These are phyloP conservation scores for Clonostachys byssicola DNA, from an alignment of 2,329 filamentous ascomycete genomes.

Conservation along the genomic window DNA sequence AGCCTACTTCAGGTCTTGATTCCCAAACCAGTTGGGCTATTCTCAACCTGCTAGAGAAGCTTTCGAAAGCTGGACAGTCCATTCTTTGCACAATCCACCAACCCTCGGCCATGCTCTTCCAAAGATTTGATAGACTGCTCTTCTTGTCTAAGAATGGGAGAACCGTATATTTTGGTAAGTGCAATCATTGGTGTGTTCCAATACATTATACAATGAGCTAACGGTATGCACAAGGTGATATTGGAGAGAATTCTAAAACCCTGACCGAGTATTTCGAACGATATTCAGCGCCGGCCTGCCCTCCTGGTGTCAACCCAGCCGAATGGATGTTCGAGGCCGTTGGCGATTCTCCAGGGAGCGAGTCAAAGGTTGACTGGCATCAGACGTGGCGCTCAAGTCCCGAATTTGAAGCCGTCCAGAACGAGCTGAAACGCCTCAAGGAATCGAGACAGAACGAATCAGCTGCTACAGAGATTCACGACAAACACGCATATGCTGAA, in stretches of 20 bases:
- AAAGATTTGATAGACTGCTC: slow-evolving; percentile 79
- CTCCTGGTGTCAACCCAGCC: slow-evolving; percentile 69
- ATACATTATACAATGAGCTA: slow-evolving; percentile 55
- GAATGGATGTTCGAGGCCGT: slow-evolving; percentile 72
- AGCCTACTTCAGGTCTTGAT: slow-evolving; percentile 91
- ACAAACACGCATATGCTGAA: slow-evolving; percentile 41
- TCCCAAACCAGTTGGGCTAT: slow-evolving; percentile 88
- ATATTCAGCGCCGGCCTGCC: slow-evolving; percentile 63
- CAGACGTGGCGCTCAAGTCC: slow-evolving; percentile 54
- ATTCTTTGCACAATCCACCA: slow-evolving; percentile 98
- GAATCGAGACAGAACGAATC: not conserved
- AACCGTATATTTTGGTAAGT: slow-evolving; percentile 75
- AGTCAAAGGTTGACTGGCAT: slow-evolving; percentile 63
- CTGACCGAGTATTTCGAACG: slow-evolving; percentile 74
- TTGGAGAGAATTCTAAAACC: slow-evolving; percentile 48
- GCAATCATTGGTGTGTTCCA: slow-evolving; percentile 50
- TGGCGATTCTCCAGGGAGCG: slow-evolving; percentile 59
- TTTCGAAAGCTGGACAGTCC: slow-evolving; percentile 84
- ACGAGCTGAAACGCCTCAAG: slow-evolving; percentile 42
- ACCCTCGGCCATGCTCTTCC: slow-evolving; percentile 92
- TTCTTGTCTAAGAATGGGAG: slow-evolving; percentile 73
- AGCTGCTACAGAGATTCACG: not conserved
- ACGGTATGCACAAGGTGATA: slow-evolving; percentile 51
- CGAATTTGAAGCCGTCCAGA: slow-evolving; percentile 50
- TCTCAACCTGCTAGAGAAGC: slow-evolving; percentile 79